Base-by-base conservation (phyloP, 2,329 filamentous ascomycete species). In the Talaromyces sp. region DNA sequence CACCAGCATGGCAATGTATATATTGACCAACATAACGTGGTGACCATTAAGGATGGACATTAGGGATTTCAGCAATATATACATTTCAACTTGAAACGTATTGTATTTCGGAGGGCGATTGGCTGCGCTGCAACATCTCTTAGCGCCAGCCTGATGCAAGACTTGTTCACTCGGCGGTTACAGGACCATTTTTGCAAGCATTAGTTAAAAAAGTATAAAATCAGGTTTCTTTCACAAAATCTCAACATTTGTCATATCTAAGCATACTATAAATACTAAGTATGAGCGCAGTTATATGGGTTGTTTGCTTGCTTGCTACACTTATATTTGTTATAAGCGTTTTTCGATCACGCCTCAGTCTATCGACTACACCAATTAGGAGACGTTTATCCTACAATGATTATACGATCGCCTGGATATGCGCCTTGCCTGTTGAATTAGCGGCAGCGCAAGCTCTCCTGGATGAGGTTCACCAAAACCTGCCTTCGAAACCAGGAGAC, bases 391-490 rank as follows among this genome's bases (percentile, higher is more conserved):
- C 50, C 33, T 37, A 63, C n/a, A 13, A 47, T 14, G 50, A 63
- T 48, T 64, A 64, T 14, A 64, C 33, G 1, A 9, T 66, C 10
- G 65, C 50, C 7, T 66, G 65, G 65, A 54, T 66, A 1, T 64
- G 65, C 27, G 54, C 62, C 13, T 39, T 65, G 13, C 65, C 67
- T 6, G 66, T 47, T 1, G 69, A 68, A 52, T 62, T 67, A 13
- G 68, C 57, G 2, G 68, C 67, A 1, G 62, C 64, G 39, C 65
- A 65, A 45, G 59, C 22, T 10, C 64, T 66, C 41, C 35, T 66
- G 9, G 65, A 66, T 24, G 65, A 66, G 4, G 13, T 9, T 1
- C 62, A 66, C 59, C 3, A 14, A 16, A 7, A 7, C 0, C 33
- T 63, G 19, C 27, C 5, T 0, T 5, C 37, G 8, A 11, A 63